phyloP scores from a whole-genome alignment of 2,329 filamentous ascomycete species.

The Pseudocercospora macadamiae region DNA sequence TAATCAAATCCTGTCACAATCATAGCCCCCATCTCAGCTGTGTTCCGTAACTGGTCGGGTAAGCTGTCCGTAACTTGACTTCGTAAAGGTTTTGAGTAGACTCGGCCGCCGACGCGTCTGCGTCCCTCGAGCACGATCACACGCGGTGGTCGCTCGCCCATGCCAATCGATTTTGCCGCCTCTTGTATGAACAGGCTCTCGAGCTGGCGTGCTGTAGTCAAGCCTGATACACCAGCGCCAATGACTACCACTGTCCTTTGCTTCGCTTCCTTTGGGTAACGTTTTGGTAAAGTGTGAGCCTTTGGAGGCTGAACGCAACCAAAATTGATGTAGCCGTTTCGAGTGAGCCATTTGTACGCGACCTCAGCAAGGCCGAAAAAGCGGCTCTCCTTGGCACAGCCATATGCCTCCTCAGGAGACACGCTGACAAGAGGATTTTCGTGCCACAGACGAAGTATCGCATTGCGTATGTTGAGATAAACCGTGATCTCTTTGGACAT shows the following conservation, averaged over 20 bases:
- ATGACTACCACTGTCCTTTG: conserved; percentile 81
- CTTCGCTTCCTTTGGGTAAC: conserved; percentile 47
- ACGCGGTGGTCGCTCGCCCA: conserved; percentile 69
- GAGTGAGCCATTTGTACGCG: conserved; percentile 89
- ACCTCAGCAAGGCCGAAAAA: conserved; percentile 89
- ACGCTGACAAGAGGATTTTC: conserved; percentile 83
- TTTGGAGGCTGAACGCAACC: conserved; percentile 77
- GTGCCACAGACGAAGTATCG: conserved; percentile 87
- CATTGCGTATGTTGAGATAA: conserved; percentile 94
- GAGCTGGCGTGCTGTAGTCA: conserved; percentile 89
- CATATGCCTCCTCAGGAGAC: conserved; percentile 80
- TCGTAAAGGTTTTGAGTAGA: conserved; percentile 79
- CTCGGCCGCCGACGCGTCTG: conserved; percentile 82
- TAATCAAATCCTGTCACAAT: conserved; percentile 97
- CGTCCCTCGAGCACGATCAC: conserved; percentile 86
- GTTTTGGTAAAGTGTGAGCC: conserved; percentile 31
- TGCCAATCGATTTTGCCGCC: conserved; percentile 65
- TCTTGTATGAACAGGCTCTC: conserved; percentile 85
- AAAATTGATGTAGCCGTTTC: conserved; percentile 94
- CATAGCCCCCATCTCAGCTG: conserved; percentile 96
- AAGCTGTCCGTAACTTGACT: conserved; percentile 60
- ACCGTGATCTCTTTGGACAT: conserved; percentile 88
- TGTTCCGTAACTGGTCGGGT: conserved; percentile 64
- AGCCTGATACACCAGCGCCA: conserved; percentile 89
- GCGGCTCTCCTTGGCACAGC: conserved; percentile 81